These are phyloP conservation scores for Cryphonectria carpinicola DNA, from an alignment of 2,329 filamentous ascomycete genomes.

Conservation along the genomic window DNA sequence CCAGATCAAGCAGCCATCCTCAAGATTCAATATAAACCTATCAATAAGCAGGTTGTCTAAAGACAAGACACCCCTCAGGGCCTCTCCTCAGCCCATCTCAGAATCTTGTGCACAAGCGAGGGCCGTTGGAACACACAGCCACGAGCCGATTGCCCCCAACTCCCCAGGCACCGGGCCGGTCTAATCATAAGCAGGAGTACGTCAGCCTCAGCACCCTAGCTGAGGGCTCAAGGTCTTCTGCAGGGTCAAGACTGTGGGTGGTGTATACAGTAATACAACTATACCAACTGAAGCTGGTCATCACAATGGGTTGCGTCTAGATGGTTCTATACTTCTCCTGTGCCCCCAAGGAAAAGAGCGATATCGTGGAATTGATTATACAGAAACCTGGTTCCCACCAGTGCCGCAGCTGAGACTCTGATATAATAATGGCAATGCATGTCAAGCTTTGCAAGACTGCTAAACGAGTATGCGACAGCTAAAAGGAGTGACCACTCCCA, in stretches of 20 bases:
- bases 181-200: not conserved
- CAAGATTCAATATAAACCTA: not conserved
- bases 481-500: too few species aligned
- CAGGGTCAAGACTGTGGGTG: not conserved
- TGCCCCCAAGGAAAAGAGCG: not conserved
- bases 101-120: not conserved
- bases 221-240: not conserved
- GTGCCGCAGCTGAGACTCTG: not conserved
- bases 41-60: not conserved
- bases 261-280: not conserved
- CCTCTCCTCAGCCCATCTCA: not conserved
- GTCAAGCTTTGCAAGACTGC: not conserved
- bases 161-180: not conserved
- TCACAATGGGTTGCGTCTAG: not conserved
- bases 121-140: not conserved
- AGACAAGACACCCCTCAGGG: not conserved
- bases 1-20: not conserved
- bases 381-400: not conserved
- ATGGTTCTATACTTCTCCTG: not conserved
- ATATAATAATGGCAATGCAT: not conserved
- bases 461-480: not conserved
- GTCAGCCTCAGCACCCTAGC: not conserved
- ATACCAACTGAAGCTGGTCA: not conserved
- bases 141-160: not conserved
- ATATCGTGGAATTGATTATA: not conserved